These are phyloP conservation scores for Diplodia mutila DNA, from an alignment of 2,329 filamentous ascomycete species.

Conservation along the genomic window DNA sequence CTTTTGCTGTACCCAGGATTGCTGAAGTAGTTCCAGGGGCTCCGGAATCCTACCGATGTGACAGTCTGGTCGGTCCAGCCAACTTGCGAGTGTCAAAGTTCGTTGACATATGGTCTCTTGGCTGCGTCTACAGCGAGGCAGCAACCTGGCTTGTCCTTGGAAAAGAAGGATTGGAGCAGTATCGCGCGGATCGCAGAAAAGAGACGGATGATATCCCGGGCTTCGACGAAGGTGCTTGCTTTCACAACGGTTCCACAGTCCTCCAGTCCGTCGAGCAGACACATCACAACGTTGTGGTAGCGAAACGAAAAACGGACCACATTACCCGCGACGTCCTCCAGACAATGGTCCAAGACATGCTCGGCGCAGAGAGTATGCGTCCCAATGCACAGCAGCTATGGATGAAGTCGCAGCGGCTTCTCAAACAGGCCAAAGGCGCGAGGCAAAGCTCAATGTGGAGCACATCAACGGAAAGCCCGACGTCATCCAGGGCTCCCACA, in stretches of 20 bases:
- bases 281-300: background rate
- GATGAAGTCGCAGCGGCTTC: background rate
- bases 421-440: background rate
- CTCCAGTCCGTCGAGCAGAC: background rate
- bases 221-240: conserved; percentile 29
- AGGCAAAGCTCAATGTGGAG: background rate
- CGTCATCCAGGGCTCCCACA: background rate
- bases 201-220: conserved; percentile 2
- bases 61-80: conserved; percentile 12
- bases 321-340: background rate
- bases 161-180: conserved; percentile 27
- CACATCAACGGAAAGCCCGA: background rate
- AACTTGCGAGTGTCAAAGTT: conserved; percentile 32
- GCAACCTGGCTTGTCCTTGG: conserved; percentile 33
- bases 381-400: background rate
- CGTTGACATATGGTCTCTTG: conserved; percentile 47
- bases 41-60: conserved; percentile 31
- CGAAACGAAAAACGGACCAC: background rate
- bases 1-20: background rate
- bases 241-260: conserved; percentile 29
- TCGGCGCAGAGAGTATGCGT: background rate
- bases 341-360: background rate
- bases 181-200: conserved; percentile 14
- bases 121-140: conserved; percentile 34
- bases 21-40: conserved; percentile 27